A percentile compares a stretch with the other conserved stretches of the same genome.
phyloP scores from a whole-genome alignment of 805 yeast species.

The Kluyveromyces dobzhanskii region DNA sequence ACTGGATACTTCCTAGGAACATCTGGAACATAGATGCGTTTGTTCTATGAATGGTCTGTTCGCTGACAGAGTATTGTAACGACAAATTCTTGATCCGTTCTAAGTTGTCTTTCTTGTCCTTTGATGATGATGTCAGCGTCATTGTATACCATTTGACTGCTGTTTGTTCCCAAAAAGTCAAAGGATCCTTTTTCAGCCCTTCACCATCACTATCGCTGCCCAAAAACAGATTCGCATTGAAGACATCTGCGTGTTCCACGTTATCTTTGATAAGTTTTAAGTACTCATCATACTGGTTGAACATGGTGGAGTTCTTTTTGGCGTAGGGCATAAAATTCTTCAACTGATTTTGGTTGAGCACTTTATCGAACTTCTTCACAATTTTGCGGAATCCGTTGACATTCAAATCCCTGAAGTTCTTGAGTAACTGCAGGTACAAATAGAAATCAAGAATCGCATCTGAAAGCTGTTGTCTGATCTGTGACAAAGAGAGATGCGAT shows the following conservation, averaged over 20 bases:
- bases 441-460: constrained; percentile 28
- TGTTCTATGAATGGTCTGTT: constrained; percentile 27
- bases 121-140: constrained; percentile 19
- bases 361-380: constrained; percentile 82
- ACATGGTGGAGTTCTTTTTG: constrained; percentile 18
- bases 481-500: constrained; percentile 8
- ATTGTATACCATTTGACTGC: constrained; percentile 35
- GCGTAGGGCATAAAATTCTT: constrained; percentile 21
- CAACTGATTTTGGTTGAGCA: constrained; percentile 21
- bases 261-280: constrained; percentile 11
- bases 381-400: constrained; percentile 85
- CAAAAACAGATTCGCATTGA: constrained; percentile 7
- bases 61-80: constrained; percentile 24
- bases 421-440: constrained; percentile 25
- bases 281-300: constrained; percentile 21
- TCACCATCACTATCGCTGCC: constrained; percentile 13
- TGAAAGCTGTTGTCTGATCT: constrained; percentile 15
- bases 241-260: constrained; percentile 8
- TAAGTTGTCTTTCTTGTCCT: constrained; percentile 21
- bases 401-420: constrained; percentile 58
- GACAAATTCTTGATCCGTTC: constrained; percentile 23
- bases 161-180: constrained; percentile 24
- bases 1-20: constrained; percentile 55
- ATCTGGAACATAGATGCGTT: constrained; percentile 32
- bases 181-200: constrained; percentile 15